Evolutionary conservation across 2,329 filamentous ascomycete genomes (phyloP).

Genomic region (Rhinocladiella similis): DNA sequence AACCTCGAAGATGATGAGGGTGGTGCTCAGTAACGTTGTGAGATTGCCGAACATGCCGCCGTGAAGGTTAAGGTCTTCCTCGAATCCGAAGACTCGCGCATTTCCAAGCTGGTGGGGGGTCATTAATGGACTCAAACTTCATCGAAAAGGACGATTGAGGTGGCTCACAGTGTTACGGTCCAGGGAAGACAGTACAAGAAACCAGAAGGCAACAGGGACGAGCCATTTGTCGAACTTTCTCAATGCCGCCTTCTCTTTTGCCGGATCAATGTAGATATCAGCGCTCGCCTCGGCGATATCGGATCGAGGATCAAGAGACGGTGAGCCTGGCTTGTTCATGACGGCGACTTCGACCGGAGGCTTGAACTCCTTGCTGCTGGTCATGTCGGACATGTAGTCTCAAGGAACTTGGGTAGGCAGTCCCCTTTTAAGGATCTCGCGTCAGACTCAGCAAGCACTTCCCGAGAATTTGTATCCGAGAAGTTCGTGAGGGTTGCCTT

Average conservation of each 20-base stretch:
- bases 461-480: too few species aligned
- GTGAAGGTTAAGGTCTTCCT: slow-evolving; percentile 54
- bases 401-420: too few species aligned
- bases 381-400: too few species aligned
- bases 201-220: slow-evolving; percentile 13
- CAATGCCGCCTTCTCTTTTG: slow-evolving; percentile 14
- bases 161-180: slow-evolving; percentile 43
- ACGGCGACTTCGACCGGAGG: too few species aligned
- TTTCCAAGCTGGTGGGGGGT: slow-evolving; percentile 32
- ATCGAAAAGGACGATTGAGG: slow-evolving; percentile 29
- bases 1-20: slow-evolving; percentile 13
- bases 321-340: too few species aligned
- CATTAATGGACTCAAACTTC: slow-evolving; percentile 13
- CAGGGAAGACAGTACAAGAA: slow-evolving; percentile 44
- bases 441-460: too few species aligned
- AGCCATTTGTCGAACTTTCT: slow-evolving; percentile 27
- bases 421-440: too few species aligned
- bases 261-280: slow-evolving; percentile 23
- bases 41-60: slow-evolving; percentile 63
- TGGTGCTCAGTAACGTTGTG: slow-evolving; percentile 12
- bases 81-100: slow-evolving; percentile 65
- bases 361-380: too few species aligned
- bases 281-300: too few species aligned
- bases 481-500: too few species aligned
- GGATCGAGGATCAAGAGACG: too few species aligned